A percentile compares a stretch with the other conserved stretches of the same genome.
phyloP scores from a whole-genome alignment of 176 grass and related monocot species.

The Aegilops tauschii region DNA sequence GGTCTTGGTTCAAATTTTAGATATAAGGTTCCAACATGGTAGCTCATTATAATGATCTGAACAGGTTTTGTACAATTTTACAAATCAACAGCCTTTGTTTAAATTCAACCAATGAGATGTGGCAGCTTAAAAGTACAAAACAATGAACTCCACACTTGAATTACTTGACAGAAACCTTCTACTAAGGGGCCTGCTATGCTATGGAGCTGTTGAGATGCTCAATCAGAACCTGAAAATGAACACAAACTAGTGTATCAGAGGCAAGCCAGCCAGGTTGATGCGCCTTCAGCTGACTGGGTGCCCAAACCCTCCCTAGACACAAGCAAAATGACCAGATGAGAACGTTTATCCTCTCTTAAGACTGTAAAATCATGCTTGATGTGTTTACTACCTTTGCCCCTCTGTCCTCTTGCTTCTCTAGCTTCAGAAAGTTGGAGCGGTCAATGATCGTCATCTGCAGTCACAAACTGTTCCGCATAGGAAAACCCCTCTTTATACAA shows the following conservation, averaged over 20 bases:
- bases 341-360: conserved; percentile 6
- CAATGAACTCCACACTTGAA: background rate
- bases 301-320: conserved; percentile 12
- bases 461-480: background rate
- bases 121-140: background rate
- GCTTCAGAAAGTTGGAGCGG: background rate
- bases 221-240: background rate
- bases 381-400: conserved; percentile 5
- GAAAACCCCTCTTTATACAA: background rate
- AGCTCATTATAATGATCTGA: background rate
- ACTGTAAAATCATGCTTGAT: background rate
- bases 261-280: background rate
- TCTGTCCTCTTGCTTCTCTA: background rate
- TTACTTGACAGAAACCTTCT: background rate
- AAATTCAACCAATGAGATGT: background rate
- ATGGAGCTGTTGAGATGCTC: background rate
- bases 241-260: background rate
- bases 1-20: no score
- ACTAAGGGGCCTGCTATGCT: background rate
- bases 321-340: conserved; percentile 19
- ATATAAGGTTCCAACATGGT: no score
- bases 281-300: background rate
- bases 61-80: background rate
- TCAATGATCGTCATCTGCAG: no score
- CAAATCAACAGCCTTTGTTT: background rate